phyloP scores from a whole-genome alignment of 177 flowering plant genomes.

The Vitis hybrid region DNA sequence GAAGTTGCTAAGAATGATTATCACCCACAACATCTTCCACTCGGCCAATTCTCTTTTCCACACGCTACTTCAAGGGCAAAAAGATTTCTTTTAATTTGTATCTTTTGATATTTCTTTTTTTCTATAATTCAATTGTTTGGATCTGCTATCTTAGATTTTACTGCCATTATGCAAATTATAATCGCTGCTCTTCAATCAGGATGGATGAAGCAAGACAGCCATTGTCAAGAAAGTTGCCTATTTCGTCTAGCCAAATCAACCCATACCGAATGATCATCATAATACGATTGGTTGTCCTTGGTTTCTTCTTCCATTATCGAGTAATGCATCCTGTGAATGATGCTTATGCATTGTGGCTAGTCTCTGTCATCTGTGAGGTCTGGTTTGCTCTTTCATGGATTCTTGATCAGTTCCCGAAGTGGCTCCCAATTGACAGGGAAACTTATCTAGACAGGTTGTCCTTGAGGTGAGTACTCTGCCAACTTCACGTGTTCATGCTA shows the following conservation, averaged over 20 bases:
- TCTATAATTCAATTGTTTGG: not conserved
- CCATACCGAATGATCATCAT: constrained; percentile 26
- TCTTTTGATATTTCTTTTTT: too few relatives aligned
- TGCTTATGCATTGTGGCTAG: constrained; percentile 22
- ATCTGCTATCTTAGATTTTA: not conserved
- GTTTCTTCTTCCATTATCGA: constrained; percentile 24
- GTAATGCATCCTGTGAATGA: constrained; percentile 20
- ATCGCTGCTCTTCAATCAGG: constrained; percentile 11
- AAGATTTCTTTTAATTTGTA: too few relatives aligned
- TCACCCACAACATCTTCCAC: too few relatives aligned
- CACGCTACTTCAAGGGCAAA: too few relatives aligned
- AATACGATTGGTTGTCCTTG: constrained; percentile 17
- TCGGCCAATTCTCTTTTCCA: too few relatives aligned
- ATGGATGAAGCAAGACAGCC: constrained; percentile 28
- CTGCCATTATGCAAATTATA: not conserved
- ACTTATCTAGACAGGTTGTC: constrained; percentile 29
- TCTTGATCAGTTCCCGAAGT: constrained; percentile 26
- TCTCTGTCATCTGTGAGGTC: constrained; percentile 25
- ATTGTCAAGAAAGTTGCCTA: constrained; percentile 24
- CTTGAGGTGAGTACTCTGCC: constrained; percentile 11
- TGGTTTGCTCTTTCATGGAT: constrained; percentile 29
- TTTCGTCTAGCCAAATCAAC: constrained; percentile 20
- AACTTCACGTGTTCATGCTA: not conserved
- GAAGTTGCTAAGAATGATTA: not conserved
- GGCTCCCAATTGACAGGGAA: constrained; percentile 24